Conservation (phyloP, 176 grass and related monocot species). For the Oryza nivara region DNA sequence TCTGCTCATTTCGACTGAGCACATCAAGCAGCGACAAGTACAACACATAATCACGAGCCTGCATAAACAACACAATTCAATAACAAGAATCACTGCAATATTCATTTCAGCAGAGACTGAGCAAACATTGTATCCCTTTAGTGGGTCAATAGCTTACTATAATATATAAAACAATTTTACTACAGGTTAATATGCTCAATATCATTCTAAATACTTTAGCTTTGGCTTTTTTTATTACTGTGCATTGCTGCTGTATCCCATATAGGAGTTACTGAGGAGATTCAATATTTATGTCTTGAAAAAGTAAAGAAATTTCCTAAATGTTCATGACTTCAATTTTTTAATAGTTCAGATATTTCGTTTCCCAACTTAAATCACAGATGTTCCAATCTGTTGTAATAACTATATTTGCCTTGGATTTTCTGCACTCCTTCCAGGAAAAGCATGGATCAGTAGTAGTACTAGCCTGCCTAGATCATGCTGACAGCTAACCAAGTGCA, state of each 20-base stretch:
- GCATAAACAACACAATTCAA: constrained; percentile 24
- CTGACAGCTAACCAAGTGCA: neutral
- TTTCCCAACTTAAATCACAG: neutral
- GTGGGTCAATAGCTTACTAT: constrained; percentile 4
- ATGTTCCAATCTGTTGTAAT: neutral
- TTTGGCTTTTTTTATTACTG: neutral
- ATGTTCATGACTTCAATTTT: neutral
- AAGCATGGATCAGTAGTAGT: neutral
- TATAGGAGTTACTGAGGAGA: neutral
- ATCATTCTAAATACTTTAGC: neutral
- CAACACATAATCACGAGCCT: constrained; percentile 68
- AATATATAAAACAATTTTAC: neutral
- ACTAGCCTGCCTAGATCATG: neutral
- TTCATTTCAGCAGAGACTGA: constrained; percentile 8
- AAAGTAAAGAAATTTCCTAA: neutral
- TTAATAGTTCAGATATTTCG: neutral
- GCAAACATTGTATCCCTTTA: neutral
- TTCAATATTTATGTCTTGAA: neutral
- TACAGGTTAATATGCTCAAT: neutral
- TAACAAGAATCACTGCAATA: neutral
- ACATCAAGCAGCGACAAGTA: constrained; percentile 67
- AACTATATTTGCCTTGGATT: neutral
- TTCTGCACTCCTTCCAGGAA: neutral
- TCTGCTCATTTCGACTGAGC: constrained; percentile 52
- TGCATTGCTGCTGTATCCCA: neutral